Base-by-base conservation (phyloP, 2,329 filamentous ascomycete species). In the Talaromyces atroroseus region DNA sequence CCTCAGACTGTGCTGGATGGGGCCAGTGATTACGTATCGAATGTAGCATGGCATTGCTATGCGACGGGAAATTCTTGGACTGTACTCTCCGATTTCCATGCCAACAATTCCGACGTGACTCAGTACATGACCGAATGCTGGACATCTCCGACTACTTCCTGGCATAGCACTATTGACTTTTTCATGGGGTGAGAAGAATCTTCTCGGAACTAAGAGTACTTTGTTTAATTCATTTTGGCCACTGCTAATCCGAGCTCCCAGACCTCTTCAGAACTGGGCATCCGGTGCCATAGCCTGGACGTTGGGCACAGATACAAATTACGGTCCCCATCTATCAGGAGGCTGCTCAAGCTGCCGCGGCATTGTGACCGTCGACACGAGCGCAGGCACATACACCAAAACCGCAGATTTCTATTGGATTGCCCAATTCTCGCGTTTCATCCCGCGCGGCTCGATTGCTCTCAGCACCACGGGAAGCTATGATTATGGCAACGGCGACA, bases 401-500 rank as follows among this genome's bases (percentile, higher is more conserved):
- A 54, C 51, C 12, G 26, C 32, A 18, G 51, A 54, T 24, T 54
- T 47, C n/a, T 54, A 54, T 29, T 48, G 20, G 18, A 24, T 54
- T 18, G 51, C 42, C 5, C 51, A 54, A 21, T 54, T 54, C 32
- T 54, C 51, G 26, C 51, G 51, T 6, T 54, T 54, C 26, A 21
- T 54, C 20, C 51, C 51, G 16, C 51, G 51, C 18, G 51, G 51
- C 18, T 46, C 51, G 0, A 70, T 67, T 3, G 71, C 79, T 18
- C 65, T 80, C 5, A 65, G 60, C 57, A 76, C 75, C 11, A 72
- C 65, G 0, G 77, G 78, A 2, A 78, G 76, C 61, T 76, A 74
- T 56, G 72, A 72, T 26, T 78, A 75, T 58, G 63, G 62, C 7
- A 68, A 70, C 54, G 71, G 71, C 2, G 54, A 55, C 56, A 62